Conservation (phyloP, 1,284 basidiomycete genomes). For the Ganoderma sinense region DNA sequence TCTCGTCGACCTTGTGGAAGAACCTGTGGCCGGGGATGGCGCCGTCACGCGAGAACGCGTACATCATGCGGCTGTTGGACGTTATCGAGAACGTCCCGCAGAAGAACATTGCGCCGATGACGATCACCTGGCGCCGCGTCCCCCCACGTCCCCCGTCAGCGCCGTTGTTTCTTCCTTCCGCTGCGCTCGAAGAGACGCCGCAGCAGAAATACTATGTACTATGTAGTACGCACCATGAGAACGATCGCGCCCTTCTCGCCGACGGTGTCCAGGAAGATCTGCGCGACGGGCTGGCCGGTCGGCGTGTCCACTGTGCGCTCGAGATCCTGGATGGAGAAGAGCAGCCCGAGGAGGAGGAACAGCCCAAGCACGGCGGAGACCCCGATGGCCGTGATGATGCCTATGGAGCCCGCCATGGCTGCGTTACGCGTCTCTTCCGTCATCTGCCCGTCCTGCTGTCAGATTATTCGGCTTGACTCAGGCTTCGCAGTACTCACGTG, state of each 20-base stretch:
- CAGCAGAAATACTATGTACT: no score
- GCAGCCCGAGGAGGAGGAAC: constrained; percentile 74
- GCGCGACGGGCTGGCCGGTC: constrained; percentile 76
- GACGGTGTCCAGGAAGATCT: constrained; percentile 80
- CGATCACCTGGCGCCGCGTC: constrained; percentile 54
- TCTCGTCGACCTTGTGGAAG: constrained; percentile 68
- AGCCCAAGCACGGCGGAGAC: constrained; percentile 77
- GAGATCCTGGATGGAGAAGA: constrained; percentile 81
- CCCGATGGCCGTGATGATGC: constrained; percentile 78
- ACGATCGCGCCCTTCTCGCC: constrained; percentile 76
- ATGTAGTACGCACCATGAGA: constrained; percentile 60
- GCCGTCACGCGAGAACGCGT: constrained; percentile 75
- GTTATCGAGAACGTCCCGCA: constrained; percentile 81
- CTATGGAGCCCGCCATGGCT: constrained; percentile 69
- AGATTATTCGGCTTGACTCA: neutral
- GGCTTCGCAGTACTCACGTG: constrained; percentile 53
- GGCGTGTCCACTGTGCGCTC: constrained; percentile 56
- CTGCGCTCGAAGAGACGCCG: neutral
- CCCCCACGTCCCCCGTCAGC: no score
- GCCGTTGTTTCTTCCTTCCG: neutral
- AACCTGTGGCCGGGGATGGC: constrained; percentile 73
- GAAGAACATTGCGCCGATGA: constrained; percentile 77
- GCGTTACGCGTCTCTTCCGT: constrained; percentile 82
- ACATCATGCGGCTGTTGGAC: constrained; percentile 84
- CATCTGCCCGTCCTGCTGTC: constrained; percentile 54